phyloP scores from a whole-genome alignment of 441 rosid species.

The Pelargonium cotyledonis region DNA sequence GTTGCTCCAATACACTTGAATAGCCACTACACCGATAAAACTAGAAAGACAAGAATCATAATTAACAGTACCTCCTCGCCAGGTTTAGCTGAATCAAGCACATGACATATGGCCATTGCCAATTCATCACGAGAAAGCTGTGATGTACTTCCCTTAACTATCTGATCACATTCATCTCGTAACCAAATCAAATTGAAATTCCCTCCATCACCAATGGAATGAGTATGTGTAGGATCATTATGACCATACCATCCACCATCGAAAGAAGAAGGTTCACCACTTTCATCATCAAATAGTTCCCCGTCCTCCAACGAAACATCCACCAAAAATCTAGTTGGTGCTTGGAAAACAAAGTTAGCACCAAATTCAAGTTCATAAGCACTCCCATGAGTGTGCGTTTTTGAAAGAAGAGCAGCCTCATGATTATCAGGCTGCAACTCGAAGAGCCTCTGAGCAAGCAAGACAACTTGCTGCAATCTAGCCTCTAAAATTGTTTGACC shows the following conservation, averaged over 20 bases:
- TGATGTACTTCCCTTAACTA: constrained; percentile 57
- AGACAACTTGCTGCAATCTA: constrained; percentile 44
- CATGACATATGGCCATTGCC: constrained; percentile 88
- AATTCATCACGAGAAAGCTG: constrained; percentile 83
- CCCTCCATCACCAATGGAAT: constrained; percentile 26
- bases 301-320: constrained; percentile 50
- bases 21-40: constrained; percentile 17
- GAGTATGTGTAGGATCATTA: constrained; percentile 26
- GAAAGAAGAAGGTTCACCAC: constrained; percentile 30
- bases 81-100: constrained; percentile 78
- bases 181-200: constrained; percentile 74
- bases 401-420: constrained; percentile 26
- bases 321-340: constrained; percentile 72
- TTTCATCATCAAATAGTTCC: constrained; percentile 41
- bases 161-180: constrained; percentile 65
- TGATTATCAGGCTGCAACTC: constrained; percentile 45
- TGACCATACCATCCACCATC: constrained; percentile 46
- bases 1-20: constrained; percentile 15
- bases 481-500: constrained; percentile 57
- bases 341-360: constrained; percentile 59
- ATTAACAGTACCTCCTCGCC: constrained; percentile 78
- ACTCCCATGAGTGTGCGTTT: constrained; percentile 31
- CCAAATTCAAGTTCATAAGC: constrained; percentile 63
- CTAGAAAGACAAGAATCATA: constrained; percentile 11
- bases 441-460: constrained; percentile 50